A percentile compares a stretch with the other conserved stretches of the same genome.
Evolutionary conservation across 768 basidiomycete genomes (phyloP).

Genomic region (Rhizopogon sp.): DNA sequence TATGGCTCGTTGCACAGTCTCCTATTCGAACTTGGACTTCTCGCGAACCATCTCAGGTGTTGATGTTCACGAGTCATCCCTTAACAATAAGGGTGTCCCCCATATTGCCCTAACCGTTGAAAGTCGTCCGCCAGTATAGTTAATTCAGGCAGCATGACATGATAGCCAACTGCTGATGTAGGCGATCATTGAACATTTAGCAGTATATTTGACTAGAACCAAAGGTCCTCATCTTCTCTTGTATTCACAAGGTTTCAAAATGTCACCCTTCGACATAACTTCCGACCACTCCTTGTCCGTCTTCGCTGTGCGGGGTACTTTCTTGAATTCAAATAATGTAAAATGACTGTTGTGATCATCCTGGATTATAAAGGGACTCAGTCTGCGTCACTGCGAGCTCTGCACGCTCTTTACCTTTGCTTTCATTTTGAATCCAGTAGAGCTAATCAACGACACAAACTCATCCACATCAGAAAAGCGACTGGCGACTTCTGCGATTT

Average conservation of each 20-base stretch:
- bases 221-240: constrained; percentile 60
- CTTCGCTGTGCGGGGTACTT: constrained; percentile 42
- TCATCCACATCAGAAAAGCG: constrained; percentile 66
- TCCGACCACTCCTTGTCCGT: constrained; percentile 56
- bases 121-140: too few species aligned
- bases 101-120: too few species aligned
- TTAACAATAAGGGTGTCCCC: too few species aligned
- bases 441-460: constrained; percentile 58
- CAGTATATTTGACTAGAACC: neutral
- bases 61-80: too few species aligned
- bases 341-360: constrained; percentile 83
- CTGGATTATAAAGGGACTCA: constrained; percentile 32
- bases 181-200: too few species aligned
- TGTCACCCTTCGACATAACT: constrained; percentile 43
- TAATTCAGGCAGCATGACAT: neutral
- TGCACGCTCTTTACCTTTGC: constrained; percentile 47
- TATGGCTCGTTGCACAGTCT: too few species aligned
- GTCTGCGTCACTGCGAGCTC: neutral
- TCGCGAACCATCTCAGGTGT: too few species aligned
- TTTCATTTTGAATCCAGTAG: constrained; percentile 69
- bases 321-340: constrained; percentile 76
- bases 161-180: neutral
- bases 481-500: constrained; percentile 87
- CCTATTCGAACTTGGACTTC: too few species aligned
- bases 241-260: constrained; percentile 90